Evolutionary conservation across 2,329 filamentous ascomycete species (phyloP).

Genomic region (Coleophoma cylindrospora): DNA sequence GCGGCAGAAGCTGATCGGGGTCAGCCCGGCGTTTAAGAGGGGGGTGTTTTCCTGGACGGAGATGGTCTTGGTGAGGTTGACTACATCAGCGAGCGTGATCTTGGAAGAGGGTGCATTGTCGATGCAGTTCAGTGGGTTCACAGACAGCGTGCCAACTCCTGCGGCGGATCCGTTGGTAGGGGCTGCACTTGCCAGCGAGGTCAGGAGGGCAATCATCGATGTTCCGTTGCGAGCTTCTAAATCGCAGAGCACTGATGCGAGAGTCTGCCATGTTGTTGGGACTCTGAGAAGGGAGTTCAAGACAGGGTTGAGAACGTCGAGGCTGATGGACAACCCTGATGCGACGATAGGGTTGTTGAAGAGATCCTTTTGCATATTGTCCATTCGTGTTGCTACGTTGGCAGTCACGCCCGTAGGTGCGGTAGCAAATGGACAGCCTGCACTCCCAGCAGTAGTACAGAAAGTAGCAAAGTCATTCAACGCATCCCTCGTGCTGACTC

Average conservation of each 20-base stretch:
- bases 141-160: slow-evolving; percentile 1
- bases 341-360: slow-evolving; percentile 1
- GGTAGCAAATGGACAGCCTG: neutral
- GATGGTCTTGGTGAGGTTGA: slow-evolving; percentile 9
- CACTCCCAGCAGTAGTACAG: slow-evolving; percentile 7
- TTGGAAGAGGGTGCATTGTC: slow-evolving; percentile 9
- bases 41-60: slow-evolving; percentile 9
- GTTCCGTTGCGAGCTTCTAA: slow-evolving; percentile 1
- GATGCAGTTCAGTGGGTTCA: slow-evolving; percentile 5
- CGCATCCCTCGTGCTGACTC: slow-evolving; percentile 2
- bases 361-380: neutral
- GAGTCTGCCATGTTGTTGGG: neutral
- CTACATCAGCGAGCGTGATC: slow-evolving; percentile 6
- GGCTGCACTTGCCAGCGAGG: neutral
- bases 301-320: neutral
- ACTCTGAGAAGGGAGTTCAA: neutral
- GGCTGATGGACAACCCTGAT: neutral
- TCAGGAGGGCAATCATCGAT: neutral
- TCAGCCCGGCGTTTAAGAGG: slow-evolving; percentile 8
- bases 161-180: neutral
- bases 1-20: slow-evolving; percentile 11
- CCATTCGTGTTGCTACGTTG: neutral
- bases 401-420: neutral
- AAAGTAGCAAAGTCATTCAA: slow-evolving; percentile 9
- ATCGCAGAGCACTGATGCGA: neutral